phyloP scores from a whole-genome alignment of 768 basidiomycete species.

The Podaxis sp. region DNA sequence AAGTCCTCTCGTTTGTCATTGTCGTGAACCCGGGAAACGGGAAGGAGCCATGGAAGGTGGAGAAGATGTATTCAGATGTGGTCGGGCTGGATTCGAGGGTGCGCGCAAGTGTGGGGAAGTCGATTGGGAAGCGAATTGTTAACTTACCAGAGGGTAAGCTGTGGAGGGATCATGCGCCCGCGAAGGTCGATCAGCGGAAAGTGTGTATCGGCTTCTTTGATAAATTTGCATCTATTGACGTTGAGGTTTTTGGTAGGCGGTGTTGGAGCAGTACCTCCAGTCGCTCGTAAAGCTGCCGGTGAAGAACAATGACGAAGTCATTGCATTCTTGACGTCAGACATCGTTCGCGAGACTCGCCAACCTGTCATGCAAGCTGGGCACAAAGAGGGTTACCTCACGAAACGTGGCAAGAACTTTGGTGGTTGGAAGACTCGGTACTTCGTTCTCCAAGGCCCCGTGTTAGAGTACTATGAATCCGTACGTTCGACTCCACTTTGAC shows the following conservation, averaged over 20 bases:
- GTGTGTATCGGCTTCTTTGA: conserved; percentile 37
- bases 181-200: conserved; percentile 95
- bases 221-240: too few relatives aligned
- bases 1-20: conserved; percentile 87
- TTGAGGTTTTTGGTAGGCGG: conserved; percentile 38
- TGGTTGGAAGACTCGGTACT: conserved; percentile 95
- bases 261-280: conserved; percentile 85
- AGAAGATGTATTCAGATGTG: conserved; percentile 94
- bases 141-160: conserved; percentile 87
- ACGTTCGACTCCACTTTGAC: conserved; percentile 33
- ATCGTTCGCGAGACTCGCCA: conserved; percentile 74
- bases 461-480: conserved; percentile 96
- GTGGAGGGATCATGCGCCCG: conserved; percentile 97
- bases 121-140: conserved; percentile 74
- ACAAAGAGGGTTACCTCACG: conserved; percentile 95
- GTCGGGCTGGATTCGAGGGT: conserved; percentile 83
- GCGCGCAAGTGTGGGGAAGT: conserved; percentile 62
- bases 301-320: conserved; percentile 86
- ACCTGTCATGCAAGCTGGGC: conserved; percentile 75
- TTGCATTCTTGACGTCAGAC: conserved; percentile 91
- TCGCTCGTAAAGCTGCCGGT: conserved; percentile 78
- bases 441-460: conserved; percentile 86
- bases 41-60: conserved; percentile 78
- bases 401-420: conserved; percentile 98
- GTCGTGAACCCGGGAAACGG: conserved; percentile 67